phyloP scores from a whole-genome alignment of 495 filamentous ascomycete genomes.

The Xylaria palmicola region DNA sequence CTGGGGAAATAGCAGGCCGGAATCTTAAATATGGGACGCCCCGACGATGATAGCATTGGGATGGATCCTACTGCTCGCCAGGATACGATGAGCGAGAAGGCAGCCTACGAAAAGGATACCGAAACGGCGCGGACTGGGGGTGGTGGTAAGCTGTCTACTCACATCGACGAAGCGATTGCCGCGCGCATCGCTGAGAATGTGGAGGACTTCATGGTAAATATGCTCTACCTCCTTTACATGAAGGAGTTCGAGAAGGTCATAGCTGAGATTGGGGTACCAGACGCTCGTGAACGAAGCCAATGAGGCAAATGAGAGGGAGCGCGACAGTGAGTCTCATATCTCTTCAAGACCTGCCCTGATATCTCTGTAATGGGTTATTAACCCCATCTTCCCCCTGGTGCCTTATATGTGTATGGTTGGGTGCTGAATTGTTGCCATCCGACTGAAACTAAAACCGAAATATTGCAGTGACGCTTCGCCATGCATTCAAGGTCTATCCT shows the following conservation, averaged over 20 bases:
- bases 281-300: slow-evolving; percentile 34
- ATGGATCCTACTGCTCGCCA: slow-evolving; percentile 13
- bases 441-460: slow-evolving; percentile 22
- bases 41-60: background rate
- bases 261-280: slow-evolving; percentile 11
- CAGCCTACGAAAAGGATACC: slow-evolving; percentile 21
- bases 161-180: slow-evolving; percentile 30
- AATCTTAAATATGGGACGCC: background rate
- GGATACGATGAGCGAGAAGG: slow-evolving; percentile 10
- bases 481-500: slow-evolving; percentile 42
- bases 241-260: too few species aligned
- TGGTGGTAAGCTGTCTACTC: slow-evolving; percentile 12
- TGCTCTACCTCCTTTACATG: too few species aligned
- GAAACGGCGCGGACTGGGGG: background rate
- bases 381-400: too few species aligned
- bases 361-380: background rate
- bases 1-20: too few species aligned
- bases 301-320: slow-evolving; percentile 33
- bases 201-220: slow-evolving; percentile 34
- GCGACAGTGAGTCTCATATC: slow-evolving; percentile 17
- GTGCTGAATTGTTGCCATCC: too few species aligned
- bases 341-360: background rate
- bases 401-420: too few species aligned
- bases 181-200: slow-evolving; percentile 32
- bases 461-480: slow-evolving; percentile 29